Evolutionary conservation across 768 basidiomycete species (phyloP).

Genomic region (Lentinula sp.): DNA sequence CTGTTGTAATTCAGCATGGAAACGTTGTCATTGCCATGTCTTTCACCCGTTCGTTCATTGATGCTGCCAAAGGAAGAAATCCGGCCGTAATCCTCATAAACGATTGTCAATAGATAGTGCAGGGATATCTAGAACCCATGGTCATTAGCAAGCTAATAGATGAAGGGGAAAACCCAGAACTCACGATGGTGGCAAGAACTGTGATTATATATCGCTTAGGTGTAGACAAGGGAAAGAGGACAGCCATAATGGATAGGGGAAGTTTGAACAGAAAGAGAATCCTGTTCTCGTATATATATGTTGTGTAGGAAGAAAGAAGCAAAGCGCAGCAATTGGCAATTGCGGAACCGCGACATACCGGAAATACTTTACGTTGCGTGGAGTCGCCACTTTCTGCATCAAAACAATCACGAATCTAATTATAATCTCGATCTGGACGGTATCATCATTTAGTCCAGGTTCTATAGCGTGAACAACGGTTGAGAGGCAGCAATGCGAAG

Average conservation of each 20-base stretch:
- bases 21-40: not conserved
- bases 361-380: not conserved
- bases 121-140: conserved; percentile 37
- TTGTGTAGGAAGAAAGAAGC: not conserved
- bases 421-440: not conserved
- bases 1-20: not conserved
- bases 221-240: conserved; percentile 42
- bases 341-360: not conserved
- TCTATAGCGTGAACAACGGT: too few relatives aligned
- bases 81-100: conserved; percentile 42
- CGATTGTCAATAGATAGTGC: conserved; percentile 49
- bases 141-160: not conserved
- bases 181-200: conserved; percentile 39
- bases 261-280: not conserved
- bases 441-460: too few relatives aligned
- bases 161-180: conserved; percentile 13
- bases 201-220: conserved; percentile 54
- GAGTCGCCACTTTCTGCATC: not conserved
- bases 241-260: conserved; percentile 11
- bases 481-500: too few relatives aligned
- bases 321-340: not conserved
- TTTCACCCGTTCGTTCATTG: conserved; percentile 16
- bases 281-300: not conserved
- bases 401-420: not conserved
- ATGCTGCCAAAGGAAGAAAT: conserved; percentile 38